These are phyloP conservation scores for Colletotrichum sp. DNA, from an alignment of 2,329 filamentous ascomycete genomes.

Conservation along the genomic window DNA sequence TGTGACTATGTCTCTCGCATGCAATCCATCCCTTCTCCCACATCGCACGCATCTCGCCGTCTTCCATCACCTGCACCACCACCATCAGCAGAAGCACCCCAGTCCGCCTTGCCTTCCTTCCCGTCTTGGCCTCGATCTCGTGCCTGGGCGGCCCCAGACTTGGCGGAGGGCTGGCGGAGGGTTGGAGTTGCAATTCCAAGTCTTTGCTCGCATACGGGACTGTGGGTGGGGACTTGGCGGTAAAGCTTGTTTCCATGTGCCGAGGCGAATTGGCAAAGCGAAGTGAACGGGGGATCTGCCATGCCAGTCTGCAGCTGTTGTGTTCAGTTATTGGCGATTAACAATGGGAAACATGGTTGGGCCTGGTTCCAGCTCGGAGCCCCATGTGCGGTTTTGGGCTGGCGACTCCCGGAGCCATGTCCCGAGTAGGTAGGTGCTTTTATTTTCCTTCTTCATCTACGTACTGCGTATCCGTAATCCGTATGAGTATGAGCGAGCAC, in stretches of 20 bases:
- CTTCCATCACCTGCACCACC: background rate
- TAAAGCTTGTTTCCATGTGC: constrained; percentile 21
- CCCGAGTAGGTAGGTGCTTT: constrained; percentile 21
- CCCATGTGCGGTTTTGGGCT: background rate
- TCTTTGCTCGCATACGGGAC: constrained; percentile 2
- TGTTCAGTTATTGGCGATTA: background rate
- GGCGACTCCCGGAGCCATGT: constrained; percentile 12
- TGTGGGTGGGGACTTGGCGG: constrained; percentile 18
- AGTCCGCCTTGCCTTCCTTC: background rate
- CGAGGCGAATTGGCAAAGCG: background rate
- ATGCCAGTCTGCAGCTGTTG: background rate
- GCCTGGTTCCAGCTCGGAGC: background rate
- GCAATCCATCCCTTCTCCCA: background rate
- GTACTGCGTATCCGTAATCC: background rate
- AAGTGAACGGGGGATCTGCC: background rate
- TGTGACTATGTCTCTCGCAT: background rate
- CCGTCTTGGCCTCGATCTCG: constrained; percentile 18
- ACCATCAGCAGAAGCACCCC: background rate
- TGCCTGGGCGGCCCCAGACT: constrained; percentile 12
- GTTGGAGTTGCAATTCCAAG: background rate
- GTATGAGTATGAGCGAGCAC: background rate
- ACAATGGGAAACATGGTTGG: background rate
- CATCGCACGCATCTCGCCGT: background rate
- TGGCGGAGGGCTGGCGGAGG: background rate
- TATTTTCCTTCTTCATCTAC: background rate